phyloP scores from a whole-genome alignment of 2,329 filamentous ascomycete genomes.

The Phoma sp. region DNA sequence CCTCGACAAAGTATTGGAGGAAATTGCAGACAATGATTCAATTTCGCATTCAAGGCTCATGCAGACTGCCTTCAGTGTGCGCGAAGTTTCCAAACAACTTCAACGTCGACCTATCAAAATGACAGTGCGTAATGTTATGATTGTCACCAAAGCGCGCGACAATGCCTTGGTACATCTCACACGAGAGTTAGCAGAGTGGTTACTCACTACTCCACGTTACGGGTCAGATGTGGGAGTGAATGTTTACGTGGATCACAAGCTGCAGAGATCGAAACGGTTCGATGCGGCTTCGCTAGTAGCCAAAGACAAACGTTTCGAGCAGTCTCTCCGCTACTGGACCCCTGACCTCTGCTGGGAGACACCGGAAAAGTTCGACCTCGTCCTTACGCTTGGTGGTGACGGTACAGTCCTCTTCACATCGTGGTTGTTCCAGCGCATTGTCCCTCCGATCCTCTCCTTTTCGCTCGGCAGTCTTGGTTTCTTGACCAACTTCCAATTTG shows the following conservation, averaged over 20 bases:
- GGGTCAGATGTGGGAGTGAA: conserved; percentile 90
- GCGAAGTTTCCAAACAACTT: conserved; percentile 94
- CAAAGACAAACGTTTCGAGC: conserved; percentile 76
- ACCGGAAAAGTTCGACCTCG: conserved; percentile 94
- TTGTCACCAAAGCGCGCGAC: conserved; percentile 96
- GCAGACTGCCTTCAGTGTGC: conserved; percentile 92
- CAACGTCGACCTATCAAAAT: conserved; percentile 91
- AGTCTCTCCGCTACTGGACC: conserved; percentile 95
- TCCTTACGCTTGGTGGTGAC: conserved; percentile 85
- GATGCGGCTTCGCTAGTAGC: conserved; percentile 75
- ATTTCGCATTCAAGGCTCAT: conserved; percentile 94
- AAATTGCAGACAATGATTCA: conserved; percentile 86
- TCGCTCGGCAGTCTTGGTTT: conserved; percentile 87
- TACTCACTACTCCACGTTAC: conserved; percentile 88
- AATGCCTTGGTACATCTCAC: conserved; percentile 91
- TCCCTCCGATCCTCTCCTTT: conserved; percentile 85
- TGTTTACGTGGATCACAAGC: conserved; percentile 97
- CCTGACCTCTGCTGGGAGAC: conserved; percentile 93
- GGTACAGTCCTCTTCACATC: conserved; percentile 88
- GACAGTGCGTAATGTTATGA: conserved; percentile 94
- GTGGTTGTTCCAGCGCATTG: conserved; percentile 90
- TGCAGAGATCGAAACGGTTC: conserved; percentile 88
- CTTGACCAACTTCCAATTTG: conserved; percentile 86
- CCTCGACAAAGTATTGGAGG: conserved; percentile 91
- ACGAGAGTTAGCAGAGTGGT: conserved; percentile 84